Evolutionary conservation across 2,329 filamentous ascomycete genomes (phyloP), one percentile per base, ranked within the genome.

Genomic region (Hypoxylon sp.): DNA sequence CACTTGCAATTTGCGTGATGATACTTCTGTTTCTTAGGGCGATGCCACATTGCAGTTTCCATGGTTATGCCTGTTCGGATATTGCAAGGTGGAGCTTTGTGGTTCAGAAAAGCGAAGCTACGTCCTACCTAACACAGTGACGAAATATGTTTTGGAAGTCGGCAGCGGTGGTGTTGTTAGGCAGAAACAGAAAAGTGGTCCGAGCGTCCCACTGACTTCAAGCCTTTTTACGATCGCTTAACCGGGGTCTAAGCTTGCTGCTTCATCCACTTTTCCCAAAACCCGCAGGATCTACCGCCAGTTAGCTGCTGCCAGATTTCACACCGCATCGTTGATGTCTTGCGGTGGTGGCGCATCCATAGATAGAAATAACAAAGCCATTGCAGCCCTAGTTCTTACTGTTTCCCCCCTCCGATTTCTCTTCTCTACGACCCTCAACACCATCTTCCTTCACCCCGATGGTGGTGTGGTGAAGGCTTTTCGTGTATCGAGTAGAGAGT

Each of bases 301-400:
- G 69, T 72, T 61, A 69, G 61, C 66, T 50, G 54, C 66, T 67
- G 69, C 69, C 69, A 72, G 66, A 66, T 72, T 72, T 72, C 69
- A 69, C 69, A 71, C 69, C 66, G 66, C 66, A 71, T 70, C 61
- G 57, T 44, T 64, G 42, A 35, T 59, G 60, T 66, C 54, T 66
- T 66, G 54, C 51, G 10, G 42, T 33, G 35, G 65, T 68, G 65
- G 62, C 65, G 64, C 55, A 31, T 56, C 40, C 40, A 20, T 59
- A 51, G 56, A 37, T 56, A 61, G 49, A 40, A 56, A 61, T 49
- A 67, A 59, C 46, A 66, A 66, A 60, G 22, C 33, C 51, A 59
- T 50, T 67, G 42, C 55, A 37, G 14, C 51, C 64, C 64, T 58
- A 11, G 10, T 54, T 66, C 57, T 65, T 50, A 55, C 61, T 66